A percentile compares a stretch with the other conserved stretches of the same genome.
Conservation (phyloP, 208 protist genomes). For the Trichomonas vaginalis region DNA sequence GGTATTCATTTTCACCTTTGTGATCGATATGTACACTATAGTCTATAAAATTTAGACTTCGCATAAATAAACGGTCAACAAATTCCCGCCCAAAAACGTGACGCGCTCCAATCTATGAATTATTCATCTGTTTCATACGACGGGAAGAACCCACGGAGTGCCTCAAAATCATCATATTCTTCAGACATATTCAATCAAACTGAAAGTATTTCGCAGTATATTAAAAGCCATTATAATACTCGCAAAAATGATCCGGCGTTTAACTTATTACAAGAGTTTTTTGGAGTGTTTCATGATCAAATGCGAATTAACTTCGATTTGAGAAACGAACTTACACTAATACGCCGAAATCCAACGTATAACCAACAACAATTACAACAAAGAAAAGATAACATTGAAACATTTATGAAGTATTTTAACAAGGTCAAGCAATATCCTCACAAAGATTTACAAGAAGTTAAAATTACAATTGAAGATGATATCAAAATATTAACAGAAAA, state of each 20-base stretch:
- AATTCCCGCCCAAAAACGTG: not conserved
- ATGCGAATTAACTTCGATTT: not conserved
- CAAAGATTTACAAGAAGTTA: not conserved
- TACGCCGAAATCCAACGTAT: not conserved
- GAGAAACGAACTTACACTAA: not conserved
- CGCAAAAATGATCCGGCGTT: not conserved
- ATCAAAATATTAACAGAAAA: not conserved
- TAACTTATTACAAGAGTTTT: not conserved
- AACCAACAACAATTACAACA: not conserved
- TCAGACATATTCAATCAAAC: not conserved
- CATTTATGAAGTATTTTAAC: not conserved
- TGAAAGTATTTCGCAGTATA: not conserved
- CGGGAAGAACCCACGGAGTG: not conserved
- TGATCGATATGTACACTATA: too few species aligned
- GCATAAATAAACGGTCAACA: not conserved
- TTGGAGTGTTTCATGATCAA: not conserved
- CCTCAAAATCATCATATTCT: not conserved
- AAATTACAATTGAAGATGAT: not conserved
- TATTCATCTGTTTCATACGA: not conserved
- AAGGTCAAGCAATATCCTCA: not conserved
- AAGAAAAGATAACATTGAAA: not conserved
- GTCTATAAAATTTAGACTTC: too few species aligned
- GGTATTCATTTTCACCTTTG: too few species aligned
- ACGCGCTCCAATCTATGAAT: not conserved
- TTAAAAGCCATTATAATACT: not conserved